Percentiles rank a stretch among this genome's conserved stretches.
These are phyloP conservation scores for Saccharomycopsis oosterbeekiorum DNA, from an alignment of 805 yeast genomes.

Conservation along the genomic window DNA sequence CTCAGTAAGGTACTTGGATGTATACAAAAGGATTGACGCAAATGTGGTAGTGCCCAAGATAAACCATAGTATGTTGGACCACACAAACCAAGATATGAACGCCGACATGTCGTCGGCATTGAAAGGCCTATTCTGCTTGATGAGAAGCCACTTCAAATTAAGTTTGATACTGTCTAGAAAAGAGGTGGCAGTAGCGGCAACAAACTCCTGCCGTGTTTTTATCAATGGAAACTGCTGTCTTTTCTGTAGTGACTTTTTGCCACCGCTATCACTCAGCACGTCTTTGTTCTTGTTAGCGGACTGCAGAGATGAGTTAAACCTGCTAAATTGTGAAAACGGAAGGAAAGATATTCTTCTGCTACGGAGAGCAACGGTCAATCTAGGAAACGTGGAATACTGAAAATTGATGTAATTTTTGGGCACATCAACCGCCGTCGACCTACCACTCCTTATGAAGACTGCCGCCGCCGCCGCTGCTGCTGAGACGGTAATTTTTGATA, in stretches of 20 bases:
- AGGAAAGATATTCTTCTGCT: no score
- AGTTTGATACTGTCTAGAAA: constrained; percentile 17
- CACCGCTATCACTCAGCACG: not conserved
- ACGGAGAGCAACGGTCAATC: no score
- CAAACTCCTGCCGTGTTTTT: constrained; percentile 10
- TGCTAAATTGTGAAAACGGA: not conserved
- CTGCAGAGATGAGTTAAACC: not conserved
- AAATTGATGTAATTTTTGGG: no score
- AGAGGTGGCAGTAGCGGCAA: constrained; percentile 13
- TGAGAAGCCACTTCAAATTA: constrained; percentile 61
- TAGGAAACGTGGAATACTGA: no score
- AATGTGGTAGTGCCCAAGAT: constrained; percentile 89
- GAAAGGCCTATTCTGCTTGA: constrained; percentile 70
- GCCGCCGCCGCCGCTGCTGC: no score
- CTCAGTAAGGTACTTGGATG: constrained; percentile 39
- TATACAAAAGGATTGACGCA: constrained; percentile 64
- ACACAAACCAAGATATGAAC: constrained; percentile 80
- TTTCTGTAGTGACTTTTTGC: not conserved
- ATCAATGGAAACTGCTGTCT: not conserved
- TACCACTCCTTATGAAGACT: no score
- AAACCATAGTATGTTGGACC: constrained; percentile 75
- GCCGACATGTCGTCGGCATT: constrained; percentile 91
- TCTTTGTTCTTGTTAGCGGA: not conserved
- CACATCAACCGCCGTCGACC: no score
- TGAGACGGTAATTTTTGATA: no score